Conservation (phyloP, 306 rosid genomes). For the Ziziphus jujuba region DNA sequence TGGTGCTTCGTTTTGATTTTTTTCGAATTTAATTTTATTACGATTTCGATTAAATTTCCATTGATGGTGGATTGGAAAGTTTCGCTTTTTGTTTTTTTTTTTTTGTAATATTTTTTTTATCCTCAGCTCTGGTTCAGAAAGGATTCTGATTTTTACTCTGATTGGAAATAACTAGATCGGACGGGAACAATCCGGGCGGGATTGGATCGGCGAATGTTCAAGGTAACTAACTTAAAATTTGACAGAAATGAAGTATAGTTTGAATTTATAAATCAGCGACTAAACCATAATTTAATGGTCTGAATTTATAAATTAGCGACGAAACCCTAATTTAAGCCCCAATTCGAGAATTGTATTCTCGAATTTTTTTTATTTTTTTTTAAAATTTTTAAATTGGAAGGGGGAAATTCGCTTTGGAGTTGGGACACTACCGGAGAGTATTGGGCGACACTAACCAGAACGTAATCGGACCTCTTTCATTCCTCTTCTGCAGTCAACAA, state of each 20-base stretch:
- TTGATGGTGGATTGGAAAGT: not conserved
- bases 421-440: constrained; percentile 42
- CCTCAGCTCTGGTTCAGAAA: not conserved
- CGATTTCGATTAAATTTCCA: not conserved
- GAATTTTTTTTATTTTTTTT: too few relatives aligned
- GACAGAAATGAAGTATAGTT: too few relatives aligned
- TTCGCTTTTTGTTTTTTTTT: too few relatives aligned
- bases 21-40: constrained; percentile 5
- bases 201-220: constrained; percentile 29
- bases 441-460: constrained; percentile 37
- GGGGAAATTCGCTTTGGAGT: constrained; percentile 32
- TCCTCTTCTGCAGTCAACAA: constrained; percentile 38
- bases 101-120: constrained; percentile 12
- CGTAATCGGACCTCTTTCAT: constrained; percentile 26
- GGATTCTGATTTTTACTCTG: not conserved
- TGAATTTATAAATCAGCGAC: not conserved
- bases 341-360: not conserved
- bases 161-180: constrained; percentile 41
- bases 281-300: constrained; percentile 8
- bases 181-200: constrained; percentile 41
- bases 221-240: constrained; percentile 21
- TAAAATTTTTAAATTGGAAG: constrained; percentile 7
- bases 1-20: constrained; percentile 24
- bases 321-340: constrained; percentile 16
- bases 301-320: not conserved